phyloP scores from a whole-genome alignment of 2,329 filamentous ascomycete genomes.

The Dryadomyces quercus-mongolicae region DNA sequence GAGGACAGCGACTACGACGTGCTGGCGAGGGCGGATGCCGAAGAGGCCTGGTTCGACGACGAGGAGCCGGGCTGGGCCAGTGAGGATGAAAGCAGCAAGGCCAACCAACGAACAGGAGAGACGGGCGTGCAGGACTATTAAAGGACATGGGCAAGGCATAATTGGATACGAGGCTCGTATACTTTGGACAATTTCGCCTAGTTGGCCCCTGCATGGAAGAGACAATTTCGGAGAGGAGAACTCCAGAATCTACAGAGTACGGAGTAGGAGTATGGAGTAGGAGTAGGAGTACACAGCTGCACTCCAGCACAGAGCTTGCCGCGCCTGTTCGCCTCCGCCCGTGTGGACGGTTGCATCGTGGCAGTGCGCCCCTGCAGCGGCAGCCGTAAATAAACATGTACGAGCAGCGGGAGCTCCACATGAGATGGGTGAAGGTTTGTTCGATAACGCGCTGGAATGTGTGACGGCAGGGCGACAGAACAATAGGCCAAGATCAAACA shows the following conservation, averaged over 20 bases:
- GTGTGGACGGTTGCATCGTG: neutral
- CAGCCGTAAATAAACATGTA: neutral
- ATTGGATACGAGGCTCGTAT: too few species aligned
- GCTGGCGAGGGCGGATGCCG: constrained; percentile 43
- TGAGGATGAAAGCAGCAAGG: too few species aligned
- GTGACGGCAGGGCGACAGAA: too few species aligned
- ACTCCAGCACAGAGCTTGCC: too few species aligned
- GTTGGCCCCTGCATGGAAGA: constrained; percentile 1
- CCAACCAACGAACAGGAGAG: constrained; percentile 34
- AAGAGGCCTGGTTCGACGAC: constrained; percentile 71
- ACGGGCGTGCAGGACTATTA: constrained; percentile 64
- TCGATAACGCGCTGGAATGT: too few species aligned
- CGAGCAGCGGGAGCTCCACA: too few species aligned
- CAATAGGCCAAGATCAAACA: too few species aligned
- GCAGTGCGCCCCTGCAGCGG: neutral
- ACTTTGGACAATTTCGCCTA: neutral
- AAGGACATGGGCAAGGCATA: too few species aligned
- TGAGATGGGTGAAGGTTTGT: too few species aligned
- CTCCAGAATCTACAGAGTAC: neutral
- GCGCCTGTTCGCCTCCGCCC: neutral
- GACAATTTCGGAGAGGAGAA: neutral
- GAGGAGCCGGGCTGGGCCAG: constrained; percentile 59
- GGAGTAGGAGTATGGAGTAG: too few species aligned
- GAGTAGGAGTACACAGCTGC: too few species aligned
- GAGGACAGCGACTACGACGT: constrained; percentile 59